These are phyloP conservation scores for Galeopsis tetrahit DNA, from an alignment of 257 asterid species.

Conservation along the genomic window DNA sequence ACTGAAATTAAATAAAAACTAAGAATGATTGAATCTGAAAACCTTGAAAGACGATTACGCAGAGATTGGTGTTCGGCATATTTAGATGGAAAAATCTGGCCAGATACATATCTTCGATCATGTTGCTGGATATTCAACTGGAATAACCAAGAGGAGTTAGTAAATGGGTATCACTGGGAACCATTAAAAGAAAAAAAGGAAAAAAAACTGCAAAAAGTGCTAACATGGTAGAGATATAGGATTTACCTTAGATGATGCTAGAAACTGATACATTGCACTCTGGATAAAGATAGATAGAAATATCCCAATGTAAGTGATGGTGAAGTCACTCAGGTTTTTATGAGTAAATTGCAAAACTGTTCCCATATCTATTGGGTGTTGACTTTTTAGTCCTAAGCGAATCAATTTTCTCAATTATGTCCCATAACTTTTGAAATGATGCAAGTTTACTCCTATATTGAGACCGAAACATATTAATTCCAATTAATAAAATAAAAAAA, in stretches of 20 bases:
- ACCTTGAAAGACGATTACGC: conserved; percentile 48
- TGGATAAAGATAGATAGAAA: conserved; percentile 45
- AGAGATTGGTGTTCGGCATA: conserved; percentile 30
- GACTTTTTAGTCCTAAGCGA: no score
- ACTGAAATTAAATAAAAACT: conserved; percentile 16
- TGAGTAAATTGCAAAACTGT: no score
- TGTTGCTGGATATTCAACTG: conserved; percentile 73
- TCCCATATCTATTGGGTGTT: no score
- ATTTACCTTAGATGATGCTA: conserved; percentile 73
- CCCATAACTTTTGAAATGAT: no score
- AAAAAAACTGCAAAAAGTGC: conserved; percentile 17
- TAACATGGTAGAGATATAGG: conserved; percentile 29
- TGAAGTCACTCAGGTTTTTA: conserved; percentile 13
- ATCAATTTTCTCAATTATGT: no score
- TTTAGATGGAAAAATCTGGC: conserved; percentile 52
- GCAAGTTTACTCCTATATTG: no score
- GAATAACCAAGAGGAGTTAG: conserved; percentile 28
- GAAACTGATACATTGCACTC: conserved; percentile 85
- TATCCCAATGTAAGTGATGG: conserved; percentile 33
- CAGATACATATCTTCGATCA: conserved; percentile 72
- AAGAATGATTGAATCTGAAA: conserved; percentile 20
- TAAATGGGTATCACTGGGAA: conserved; percentile 16
- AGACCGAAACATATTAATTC: no score
- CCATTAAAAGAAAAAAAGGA: neutral
- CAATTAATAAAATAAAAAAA: no score